Evolutionary conservation across 2,329 filamentous ascomycete genomes (phyloP), one percentile per base, ranked within the genome.

Genomic region (Microdochium trichocladiopsis): DNA sequence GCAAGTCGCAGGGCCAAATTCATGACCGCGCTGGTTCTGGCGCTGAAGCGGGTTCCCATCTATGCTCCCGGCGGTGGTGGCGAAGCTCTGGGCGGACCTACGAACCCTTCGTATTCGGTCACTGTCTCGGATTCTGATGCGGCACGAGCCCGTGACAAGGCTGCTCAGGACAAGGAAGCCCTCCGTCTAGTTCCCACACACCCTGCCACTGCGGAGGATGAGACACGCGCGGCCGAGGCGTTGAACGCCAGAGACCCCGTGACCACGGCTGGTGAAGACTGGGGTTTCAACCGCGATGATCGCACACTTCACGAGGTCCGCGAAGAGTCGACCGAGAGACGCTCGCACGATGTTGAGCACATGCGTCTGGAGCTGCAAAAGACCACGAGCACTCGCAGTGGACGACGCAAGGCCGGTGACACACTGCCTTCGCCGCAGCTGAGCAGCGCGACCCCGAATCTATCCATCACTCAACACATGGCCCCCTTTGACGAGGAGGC

Each of bases 11-110:
- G 93, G 55, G 95, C 88, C 67, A 97, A 96, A 71, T 97, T 99
- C 73, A 95, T 97, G 84, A 96, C 92, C 65, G 94, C 94, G 1
- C 76, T 99, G 53, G 86, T 94, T 4, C 71, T 91, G 9, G 91
- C 93, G 3, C 74, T 96, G 53, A 88, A 90, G 70, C 91, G 87
- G 72, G 79, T 99, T 18, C 93, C 92, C 10, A 93, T 99, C 63
- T 80, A 90, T 60, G 84, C 76, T 21, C 93, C 93, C 52, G 91
- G 87, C 41, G 91, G 87, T 54, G 88, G 85, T 52, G 73, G 72
- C 52, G 80, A 84, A 52, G 58, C 76, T 36, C 71, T 85, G 2
- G 84, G 84, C 53, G 82, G 80, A 41, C 79, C 88, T 5, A 82
- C 77, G 28, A 94, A 95, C 69, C 92, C 92, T 1, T 75, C 83